A percentile compares a stretch with the other conserved stretches of the same genome.
Conservation (phyloP, 2,329 filamentous ascomycete genomes). For the Colletotrichum spaethianum region DNA sequence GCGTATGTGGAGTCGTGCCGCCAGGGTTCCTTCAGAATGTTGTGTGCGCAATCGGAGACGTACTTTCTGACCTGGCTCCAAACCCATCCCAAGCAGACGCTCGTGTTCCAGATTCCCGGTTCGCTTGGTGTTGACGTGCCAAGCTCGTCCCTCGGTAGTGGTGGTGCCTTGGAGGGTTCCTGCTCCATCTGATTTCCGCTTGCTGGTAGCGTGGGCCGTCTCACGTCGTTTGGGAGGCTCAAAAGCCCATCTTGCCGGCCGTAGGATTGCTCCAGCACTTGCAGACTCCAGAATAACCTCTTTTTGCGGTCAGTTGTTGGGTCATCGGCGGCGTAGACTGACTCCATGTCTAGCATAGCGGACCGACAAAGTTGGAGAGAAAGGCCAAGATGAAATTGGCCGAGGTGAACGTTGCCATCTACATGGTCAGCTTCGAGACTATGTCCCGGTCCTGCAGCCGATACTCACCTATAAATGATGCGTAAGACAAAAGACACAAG, state of each 20-base stretch:
- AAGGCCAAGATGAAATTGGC: conserved; percentile 65
- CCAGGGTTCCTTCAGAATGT: conserved; percentile 65
- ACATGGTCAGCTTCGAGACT: conserved; percentile 19
- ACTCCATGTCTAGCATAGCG: conserved; percentile 62
- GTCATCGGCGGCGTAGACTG: conserved; percentile 54
- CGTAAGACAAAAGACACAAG: conserved; percentile 64
- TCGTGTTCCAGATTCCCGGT: conserved; percentile 65
- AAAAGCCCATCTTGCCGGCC: conserved; percentile 62
- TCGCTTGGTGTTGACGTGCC: conserved; percentile 57
- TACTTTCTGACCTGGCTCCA: conserved; percentile 64
- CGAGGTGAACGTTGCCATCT: conserved; percentile 65
- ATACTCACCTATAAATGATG: conserved; percentile 61
- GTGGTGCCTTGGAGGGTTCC: conserved; percentile 53
- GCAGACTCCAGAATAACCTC: conserved; percentile 65
- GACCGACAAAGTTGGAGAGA: conserved; percentile 65
- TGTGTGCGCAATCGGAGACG: conserved; percentile 62
- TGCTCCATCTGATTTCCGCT: conserved; percentile 45
- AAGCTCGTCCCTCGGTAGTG: conserved; percentile 60
- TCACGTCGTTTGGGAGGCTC: conserved; percentile 57
- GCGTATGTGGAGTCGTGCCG: conserved; percentile 66
- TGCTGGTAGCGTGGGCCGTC: conserved; percentile 53
- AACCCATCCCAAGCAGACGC: conserved; percentile 64
- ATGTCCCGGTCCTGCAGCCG: background rate
- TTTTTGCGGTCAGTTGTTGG: conserved; percentile 60
- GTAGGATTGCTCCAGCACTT: conserved; percentile 65